Base-by-base conservation (phyloP, 805 yeast genomes). In the Candida silvatica region DNA sequence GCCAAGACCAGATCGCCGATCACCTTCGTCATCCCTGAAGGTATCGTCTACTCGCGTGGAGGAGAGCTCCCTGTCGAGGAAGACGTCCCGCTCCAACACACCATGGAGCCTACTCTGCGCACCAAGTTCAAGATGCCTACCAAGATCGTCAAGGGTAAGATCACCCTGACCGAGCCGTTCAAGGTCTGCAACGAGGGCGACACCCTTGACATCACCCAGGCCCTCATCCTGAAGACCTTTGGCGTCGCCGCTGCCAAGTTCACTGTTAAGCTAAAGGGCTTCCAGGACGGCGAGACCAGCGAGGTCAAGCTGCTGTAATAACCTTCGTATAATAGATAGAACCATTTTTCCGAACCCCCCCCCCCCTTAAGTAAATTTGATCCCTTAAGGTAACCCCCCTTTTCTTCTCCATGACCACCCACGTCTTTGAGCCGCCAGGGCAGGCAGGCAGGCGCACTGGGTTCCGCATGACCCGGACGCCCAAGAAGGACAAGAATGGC, bases 61-160 rank as follows among this genome's bases (percentile, higher is more conserved):
- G 98, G 98, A 17, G 94, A 85, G 61, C 65, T 88, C 34, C 70
- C 95, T 20, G 62, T 57, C 17, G 97, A 87, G 54, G 97, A 92
- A 45, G 99, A 92, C 59, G 87, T 92, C 16, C 95, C 97, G 48
- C 79, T 92, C 83, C 80, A 94, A 9, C 98, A 92, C 57, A 86
- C 97, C 5, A 71, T 94, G 63, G 98, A 92, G 61, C 85, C 87
- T 51, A 85, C 95, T 27, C 61, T 92, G 52, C 81, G 98, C 68
- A 83, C 77, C 59, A 82, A 82, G 55, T 77, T 77, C 46, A 88
- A 90, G 55, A 74, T 92, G 48, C 97, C 98, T 47, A 88, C 97
- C 4, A 80, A 77, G 54, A 82, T 92, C 45, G 82, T 81, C 53
- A 70, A 78, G 35, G 99, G 99, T 58, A 90, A 90, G 58, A 80